Conservation (phyloP, 192 early-diverging fungal genomes). For the Coemansia sp. region DNA sequence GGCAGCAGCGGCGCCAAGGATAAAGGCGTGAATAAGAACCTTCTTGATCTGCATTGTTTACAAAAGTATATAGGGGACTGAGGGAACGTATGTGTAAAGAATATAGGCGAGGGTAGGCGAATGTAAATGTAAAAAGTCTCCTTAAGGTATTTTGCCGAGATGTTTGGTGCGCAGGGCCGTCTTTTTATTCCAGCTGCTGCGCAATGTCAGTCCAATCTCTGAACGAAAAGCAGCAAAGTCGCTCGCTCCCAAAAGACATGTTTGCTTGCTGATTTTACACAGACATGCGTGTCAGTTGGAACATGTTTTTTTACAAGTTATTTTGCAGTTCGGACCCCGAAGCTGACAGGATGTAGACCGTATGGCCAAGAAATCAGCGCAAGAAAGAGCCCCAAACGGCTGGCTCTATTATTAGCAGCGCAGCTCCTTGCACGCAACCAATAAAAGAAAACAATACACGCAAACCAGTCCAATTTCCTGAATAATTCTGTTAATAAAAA, state of each 20-base stretch:
- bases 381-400: too few species aligned
- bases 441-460: not conserved
- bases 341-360: too few species aligned
- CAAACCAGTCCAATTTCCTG: not conserved
- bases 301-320: not conserved
- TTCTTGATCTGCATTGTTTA: conserved; percentile 19
- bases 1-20: conserved; percentile 12
- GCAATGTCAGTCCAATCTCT: too few species aligned
- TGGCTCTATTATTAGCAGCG: too few species aligned
- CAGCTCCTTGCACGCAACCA: too few species aligned
- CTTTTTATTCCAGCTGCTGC: not conserved
- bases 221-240: too few species aligned
- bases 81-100: not conserved
- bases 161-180: not conserved
- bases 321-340: too few species aligned
- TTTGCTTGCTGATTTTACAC: not conserved
- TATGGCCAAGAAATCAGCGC: too few species aligned
- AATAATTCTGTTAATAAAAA: not conserved
- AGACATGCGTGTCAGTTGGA: not conserved
- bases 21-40: conserved; percentile 2
- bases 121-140: not conserved
- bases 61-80: not conserved
- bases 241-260: too few species aligned
- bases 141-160: not conserved
- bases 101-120: not conserved